phyloP scores from a whole-genome alignment of 345 rosid genomes.

The Anastatica hierochuntica region DNA sequence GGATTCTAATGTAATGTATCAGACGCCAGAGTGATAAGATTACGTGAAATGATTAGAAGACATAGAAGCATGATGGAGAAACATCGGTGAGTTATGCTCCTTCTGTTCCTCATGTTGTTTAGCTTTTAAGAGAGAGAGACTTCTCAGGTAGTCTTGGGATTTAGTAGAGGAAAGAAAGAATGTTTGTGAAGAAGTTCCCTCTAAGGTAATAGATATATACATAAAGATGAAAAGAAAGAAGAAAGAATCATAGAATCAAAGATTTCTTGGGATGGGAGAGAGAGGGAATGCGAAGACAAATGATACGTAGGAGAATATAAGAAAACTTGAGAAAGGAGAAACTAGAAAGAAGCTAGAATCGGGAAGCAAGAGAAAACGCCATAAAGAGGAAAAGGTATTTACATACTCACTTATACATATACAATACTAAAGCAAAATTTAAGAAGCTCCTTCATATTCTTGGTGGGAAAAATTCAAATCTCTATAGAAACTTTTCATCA shows the following conservation, averaged over 20 bases:
- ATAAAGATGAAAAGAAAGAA: constrained; percentile 26
- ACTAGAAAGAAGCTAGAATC: constrained; percentile 52
- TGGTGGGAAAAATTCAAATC: constrained; percentile 23
- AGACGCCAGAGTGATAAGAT: constrained; percentile 24
- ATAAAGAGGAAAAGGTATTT: constrained; percentile 36
- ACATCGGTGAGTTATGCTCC: constrained; percentile 37
- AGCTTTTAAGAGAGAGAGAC: constrained; percentile 13
- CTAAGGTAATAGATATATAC: constrained; percentile 30
- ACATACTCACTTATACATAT: constrained; percentile 2
- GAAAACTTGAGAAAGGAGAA: constrained; percentile 97
- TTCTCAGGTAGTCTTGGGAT: no score
- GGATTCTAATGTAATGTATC: background rate
- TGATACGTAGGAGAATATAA: constrained; percentile 59
- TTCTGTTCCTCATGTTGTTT: constrained; percentile 20
- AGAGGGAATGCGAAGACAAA: no score
- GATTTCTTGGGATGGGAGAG: constrained; percentile 71
- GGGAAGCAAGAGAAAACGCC: constrained; percentile 76
- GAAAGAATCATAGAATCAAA: constrained; percentile 56
- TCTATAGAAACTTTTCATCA: background rate
- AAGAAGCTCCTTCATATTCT: constrained; percentile 5
- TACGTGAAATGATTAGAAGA: constrained; percentile 64
- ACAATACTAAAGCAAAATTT: background rate
- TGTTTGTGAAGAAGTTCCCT: constrained; percentile 43
- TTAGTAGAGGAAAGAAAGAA: constrained; percentile 34
- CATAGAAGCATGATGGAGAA: constrained; percentile 36